Conservation (phyloP, 2,329 filamentous ascomycete species). For the Sclerotiophoma versabilis region DNA sequence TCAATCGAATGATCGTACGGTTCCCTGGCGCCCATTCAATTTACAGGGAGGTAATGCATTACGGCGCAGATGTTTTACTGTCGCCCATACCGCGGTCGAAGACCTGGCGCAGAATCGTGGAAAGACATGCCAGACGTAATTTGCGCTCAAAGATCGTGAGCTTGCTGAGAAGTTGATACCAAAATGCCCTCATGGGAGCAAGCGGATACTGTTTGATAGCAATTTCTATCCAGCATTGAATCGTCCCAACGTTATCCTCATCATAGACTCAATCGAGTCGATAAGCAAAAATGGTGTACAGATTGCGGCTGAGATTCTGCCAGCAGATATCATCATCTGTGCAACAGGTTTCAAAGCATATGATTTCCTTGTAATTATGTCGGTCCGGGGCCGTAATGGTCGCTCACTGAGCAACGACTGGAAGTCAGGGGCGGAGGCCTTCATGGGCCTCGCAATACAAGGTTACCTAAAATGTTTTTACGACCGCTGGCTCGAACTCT, state of each 20-base stretch:
- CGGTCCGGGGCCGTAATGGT: background rate
- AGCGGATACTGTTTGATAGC: background rate
- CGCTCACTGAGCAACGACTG: background rate
- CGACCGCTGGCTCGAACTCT: slow-evolving; percentile 2
- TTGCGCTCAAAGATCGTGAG: background rate
- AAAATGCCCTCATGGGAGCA: background rate
- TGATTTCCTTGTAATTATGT: background rate
- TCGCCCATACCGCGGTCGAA: background rate
- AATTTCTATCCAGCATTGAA: background rate
- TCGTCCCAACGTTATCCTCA: background rate
- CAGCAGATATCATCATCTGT: background rate
- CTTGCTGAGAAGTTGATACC: background rate
- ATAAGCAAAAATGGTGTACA: background rate
- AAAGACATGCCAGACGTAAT: background rate
- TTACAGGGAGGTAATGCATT: background rate
- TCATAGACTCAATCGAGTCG: background rate
- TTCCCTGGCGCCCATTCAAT: background rate
- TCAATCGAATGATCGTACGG: background rate
- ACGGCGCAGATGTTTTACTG: slow-evolving; percentile 2
- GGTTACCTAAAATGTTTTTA: background rate
- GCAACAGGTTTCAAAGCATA: background rate
- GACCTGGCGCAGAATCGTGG: background rate
- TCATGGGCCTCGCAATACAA: slow-evolving; percentile 1
- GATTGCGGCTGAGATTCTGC: background rate
- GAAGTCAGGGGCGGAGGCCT: background rate